Evolutionary conservation across 495 filamentous ascomycete species (phyloP).

Genomic region (Aspergillus asperescens): DNA sequence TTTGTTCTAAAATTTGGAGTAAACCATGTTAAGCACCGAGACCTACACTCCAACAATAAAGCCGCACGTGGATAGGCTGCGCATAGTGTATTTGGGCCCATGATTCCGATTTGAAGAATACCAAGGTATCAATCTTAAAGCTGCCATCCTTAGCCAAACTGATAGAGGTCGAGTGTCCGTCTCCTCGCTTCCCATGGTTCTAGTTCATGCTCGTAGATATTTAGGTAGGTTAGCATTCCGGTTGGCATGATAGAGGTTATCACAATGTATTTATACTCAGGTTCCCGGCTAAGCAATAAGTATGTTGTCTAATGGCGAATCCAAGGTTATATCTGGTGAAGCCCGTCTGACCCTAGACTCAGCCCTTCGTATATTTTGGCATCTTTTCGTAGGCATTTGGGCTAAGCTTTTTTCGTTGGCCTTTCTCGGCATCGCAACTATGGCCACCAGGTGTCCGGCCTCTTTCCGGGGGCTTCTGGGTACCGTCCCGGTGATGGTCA

Average conservation of each 20-base stretch:
- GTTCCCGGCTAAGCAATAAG: background rate
- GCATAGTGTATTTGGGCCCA: no score
- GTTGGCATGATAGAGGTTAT: background rate
- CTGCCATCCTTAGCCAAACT: background rate
- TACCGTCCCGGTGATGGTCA: constrained; percentile 19
- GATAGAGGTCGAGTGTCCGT: background rate
- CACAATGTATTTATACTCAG: background rate
- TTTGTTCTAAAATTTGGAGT: background rate
- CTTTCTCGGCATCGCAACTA: constrained; percentile 31
- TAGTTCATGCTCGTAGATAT: background rate
- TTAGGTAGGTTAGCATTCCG: background rate
- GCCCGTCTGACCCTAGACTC: background rate
- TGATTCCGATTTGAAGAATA: no score
- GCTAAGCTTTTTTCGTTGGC: constrained; percentile 58
- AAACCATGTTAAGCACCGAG: no score
- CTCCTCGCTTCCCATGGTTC: background rate
- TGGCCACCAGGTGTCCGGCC: constrained; percentile 21
- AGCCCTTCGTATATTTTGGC: constrained; percentile 50
- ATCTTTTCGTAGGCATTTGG: constrained; percentile 96
- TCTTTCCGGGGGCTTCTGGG: constrained; percentile 28
- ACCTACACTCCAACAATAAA: no score
- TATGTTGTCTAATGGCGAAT: background rate
- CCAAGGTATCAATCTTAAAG: no score
- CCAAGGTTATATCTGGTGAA: background rate
- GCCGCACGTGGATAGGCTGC: no score